Base-by-base conservation (phyloP, 768 basidiomycete genomes). In the Mycena leptocephala region DNA sequence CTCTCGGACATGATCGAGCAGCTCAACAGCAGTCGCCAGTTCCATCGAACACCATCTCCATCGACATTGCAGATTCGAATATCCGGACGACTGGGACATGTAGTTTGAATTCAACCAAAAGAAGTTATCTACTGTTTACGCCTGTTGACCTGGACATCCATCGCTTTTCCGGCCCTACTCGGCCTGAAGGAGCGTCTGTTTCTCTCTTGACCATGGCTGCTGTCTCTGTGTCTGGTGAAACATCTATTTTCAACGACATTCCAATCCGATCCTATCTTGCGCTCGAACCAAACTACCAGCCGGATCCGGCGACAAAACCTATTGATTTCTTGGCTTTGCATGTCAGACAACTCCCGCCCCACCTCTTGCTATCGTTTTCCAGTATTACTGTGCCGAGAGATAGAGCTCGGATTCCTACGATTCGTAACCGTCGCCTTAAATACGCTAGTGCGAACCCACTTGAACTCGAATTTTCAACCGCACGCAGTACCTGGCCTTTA, bases 391-490 rank as follows among this genome's bases (percentile, higher is more conserved):
- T 86, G 3, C 93, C 95, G 5, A 94, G 90, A 73, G 88, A 95
- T 74, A 91, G 95, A 71, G 92, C 93, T 5, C 83, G 81, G 11
- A 87, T 97, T 64, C 85, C 92, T 14, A 82, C 84, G 24, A 93
- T 97, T 69, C 89, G 95, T 43, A 97, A 96, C 82, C 87, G 95
- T 61, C 90, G 95, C 11, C 86, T 94, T 26, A 90, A 89, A 78
- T 96, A 93, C 84, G 86, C 87, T 26, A 87, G 87, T 53, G 89
- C 88, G 20, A 84, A 86, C 63, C 93, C 95, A 24, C 82, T 85
- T 5, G 90, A 93, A 75, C 86, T 96, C 5, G 82, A 82, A 22
- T 92, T 93, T 79, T 83, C 83, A 4, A 80, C 84, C 30, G 95
- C 93, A 8, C 88, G 86, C 56, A 87, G 82, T 35, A 85, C 83